Evolutionary conservation across 1,284 basidiomycete genomes (phyloP).

Genomic region (Irpex sp.): DNA sequence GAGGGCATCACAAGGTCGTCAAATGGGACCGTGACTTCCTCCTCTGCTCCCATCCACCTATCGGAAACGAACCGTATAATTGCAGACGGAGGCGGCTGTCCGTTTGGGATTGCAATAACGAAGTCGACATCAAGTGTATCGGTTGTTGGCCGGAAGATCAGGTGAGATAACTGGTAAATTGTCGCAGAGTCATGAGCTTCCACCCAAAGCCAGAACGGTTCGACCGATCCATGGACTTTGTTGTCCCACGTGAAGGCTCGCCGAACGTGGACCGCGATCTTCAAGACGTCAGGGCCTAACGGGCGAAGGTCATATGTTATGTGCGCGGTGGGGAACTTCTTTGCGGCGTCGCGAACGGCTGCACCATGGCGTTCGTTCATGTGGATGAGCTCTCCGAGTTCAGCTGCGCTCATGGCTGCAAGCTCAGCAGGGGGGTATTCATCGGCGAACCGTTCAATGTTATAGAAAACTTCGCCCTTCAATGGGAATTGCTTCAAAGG

Average conservation of each 20-base stretch:
- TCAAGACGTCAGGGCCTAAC: conserved; percentile 81
- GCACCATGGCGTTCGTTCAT: conserved; percentile 85
- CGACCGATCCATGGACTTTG: conserved; percentile 71
- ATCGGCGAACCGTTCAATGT: conserved; percentile 80
- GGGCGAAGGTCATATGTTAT: conserved; percentile 76
- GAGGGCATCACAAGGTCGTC: conserved; percentile 77
- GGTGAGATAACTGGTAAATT: conserved; percentile 82
- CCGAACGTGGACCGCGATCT: conserved; percentile 64
- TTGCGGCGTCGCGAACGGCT: conserved; percentile 78
- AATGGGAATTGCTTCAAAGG: conserved; percentile 81
- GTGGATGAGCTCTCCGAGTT: conserved; percentile 84
- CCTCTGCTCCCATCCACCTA: conserved; percentile 92
- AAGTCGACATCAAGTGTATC: conserved; percentile 69
- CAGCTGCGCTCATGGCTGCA: conserved; percentile 65
- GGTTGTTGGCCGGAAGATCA: conserved; percentile 71
- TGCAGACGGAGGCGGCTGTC: conserved; percentile 55
- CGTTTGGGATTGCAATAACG: conserved; percentile 68
- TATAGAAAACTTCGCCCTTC: conserved; percentile 78
- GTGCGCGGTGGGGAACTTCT: conserved; percentile 80
- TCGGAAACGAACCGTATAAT: conserved; percentile 85
- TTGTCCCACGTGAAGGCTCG: conserved; percentile 85
- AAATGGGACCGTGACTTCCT: conserved; percentile 64
- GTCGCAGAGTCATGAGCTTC: conserved; percentile 80
- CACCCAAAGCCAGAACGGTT: conserved; percentile 97
- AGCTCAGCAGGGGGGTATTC: conserved; percentile 82